Percentiles rank a stretch among this genome's conserved stretches.
These are phyloP conservation scores for Artemisia argyi DNA, from an alignment of 129 eudicot species.

Conservation along the genomic window DNA sequence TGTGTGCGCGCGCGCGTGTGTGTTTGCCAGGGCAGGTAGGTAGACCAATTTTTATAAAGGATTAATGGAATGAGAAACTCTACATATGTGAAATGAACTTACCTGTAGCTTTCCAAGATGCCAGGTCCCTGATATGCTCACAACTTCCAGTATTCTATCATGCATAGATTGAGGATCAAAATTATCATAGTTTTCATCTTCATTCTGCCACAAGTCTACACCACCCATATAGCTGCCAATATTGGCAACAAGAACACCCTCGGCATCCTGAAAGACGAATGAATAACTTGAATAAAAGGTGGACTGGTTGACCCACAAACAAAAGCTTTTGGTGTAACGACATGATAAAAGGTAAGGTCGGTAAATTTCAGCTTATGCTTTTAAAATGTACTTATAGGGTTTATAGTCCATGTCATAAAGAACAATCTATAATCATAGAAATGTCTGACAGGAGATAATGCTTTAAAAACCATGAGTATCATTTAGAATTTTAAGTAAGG, in stretches of 20 bases:
- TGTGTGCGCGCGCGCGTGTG: too few species aligned
- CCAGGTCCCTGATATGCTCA: constrained; percentile 99
- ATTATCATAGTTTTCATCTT: constrained; percentile 86
- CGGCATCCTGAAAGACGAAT: constrained; percentile 72
- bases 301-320: not conserved
- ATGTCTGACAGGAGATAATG: not conserved
- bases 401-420: not conserved
- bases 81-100: not conserved
- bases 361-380: not conserved
- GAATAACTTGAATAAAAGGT: constrained; percentile 1
- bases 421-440: not conserved
- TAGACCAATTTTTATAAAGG: not conserved
- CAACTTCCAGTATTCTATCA: constrained; percentile 89
- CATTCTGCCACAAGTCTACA: constrained; percentile 99
- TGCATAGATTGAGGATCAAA: constrained; percentile 99
- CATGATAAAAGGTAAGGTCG: not conserved
- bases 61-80: not conserved
- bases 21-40: too few species aligned
- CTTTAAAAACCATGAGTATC: too few species aligned
- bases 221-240: constrained; percentile 99
- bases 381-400: not conserved
- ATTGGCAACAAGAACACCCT: constrained; percentile 97
- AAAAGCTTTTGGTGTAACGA: not conserved
- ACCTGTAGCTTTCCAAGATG: constrained; percentile 98
- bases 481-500: too few species aligned